Evolutionary conservation across 2,329 filamentous ascomycete genomes (phyloP).

Genomic region (Fusarium sp.): DNA sequence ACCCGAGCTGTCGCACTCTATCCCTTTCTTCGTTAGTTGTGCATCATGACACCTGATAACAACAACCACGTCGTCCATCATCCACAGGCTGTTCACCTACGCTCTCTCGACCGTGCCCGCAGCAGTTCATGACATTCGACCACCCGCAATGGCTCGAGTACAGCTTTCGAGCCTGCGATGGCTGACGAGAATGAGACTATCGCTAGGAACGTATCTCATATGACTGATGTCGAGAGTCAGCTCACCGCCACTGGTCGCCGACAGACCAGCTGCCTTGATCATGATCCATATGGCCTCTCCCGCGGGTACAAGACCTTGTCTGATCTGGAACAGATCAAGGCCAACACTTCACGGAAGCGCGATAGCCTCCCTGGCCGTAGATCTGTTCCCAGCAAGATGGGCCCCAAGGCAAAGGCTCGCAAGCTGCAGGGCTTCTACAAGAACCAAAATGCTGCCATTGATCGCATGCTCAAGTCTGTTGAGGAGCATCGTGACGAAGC

Average conservation of each 20-base stretch:
- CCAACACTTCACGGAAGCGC: conserved; percentile 83
- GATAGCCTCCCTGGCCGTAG: conserved; percentile 50
- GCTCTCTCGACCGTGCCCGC: conserved; percentile 46
- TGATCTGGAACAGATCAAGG: conserved; percentile 81
- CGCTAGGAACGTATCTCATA: conserved; percentile 54
- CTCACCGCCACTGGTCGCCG: conserved; percentile 48
- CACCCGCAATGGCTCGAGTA: conserved; percentile 54
- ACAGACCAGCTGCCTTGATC: conserved; percentile 60
- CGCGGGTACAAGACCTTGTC: conserved; percentile 79
- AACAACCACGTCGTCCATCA: conserved; percentile 56
- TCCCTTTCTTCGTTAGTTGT: not conserved
- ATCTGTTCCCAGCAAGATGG: conserved; percentile 32
- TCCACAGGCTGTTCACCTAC: conserved; percentile 57
- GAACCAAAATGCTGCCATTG: conserved; percentile 91
- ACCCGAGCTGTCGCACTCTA: not conserved
- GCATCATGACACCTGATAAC: conserved; percentile 55
- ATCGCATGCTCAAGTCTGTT: conserved; percentile 89
- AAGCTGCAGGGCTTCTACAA: conserved; percentile 86
- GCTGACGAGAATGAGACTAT: conserved; percentile 52
- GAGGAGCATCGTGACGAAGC: conserved; percentile 89
- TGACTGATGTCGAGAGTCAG: conserved; percentile 62
- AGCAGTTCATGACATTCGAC: conserved; percentile 45
- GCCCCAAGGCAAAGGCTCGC: conserved; percentile 53
- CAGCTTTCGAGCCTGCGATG: conserved; percentile 55
- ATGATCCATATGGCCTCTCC: conserved; percentile 85